These are phyloP conservation scores for Talaromyces sp. DNA, from an alignment of 2,329 filamentous ascomycete species.

Conservation along the genomic window DNA sequence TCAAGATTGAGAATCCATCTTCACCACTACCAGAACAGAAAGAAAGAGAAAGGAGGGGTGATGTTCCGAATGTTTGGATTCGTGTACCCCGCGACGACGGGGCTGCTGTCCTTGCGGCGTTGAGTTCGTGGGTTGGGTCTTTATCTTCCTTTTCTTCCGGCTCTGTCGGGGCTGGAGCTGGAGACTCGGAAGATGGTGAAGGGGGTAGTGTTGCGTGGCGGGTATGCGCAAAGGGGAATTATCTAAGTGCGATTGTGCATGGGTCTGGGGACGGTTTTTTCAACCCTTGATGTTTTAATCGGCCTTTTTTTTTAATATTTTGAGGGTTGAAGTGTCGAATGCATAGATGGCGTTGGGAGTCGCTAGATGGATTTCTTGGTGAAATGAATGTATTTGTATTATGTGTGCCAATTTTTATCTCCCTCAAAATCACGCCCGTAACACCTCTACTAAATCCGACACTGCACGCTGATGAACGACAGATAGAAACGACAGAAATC, in stretches of 20 bases:
- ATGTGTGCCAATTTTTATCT: background rate
- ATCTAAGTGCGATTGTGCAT: slow-evolving; percentile 32
- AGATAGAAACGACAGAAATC: background rate
- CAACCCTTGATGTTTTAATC: slow-evolving; percentile 5
- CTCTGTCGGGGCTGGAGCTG: background rate
- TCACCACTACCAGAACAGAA: background rate
- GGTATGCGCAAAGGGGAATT: slow-evolving; percentile 39
- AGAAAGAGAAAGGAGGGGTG: background rate
- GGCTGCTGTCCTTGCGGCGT: slow-evolving; percentile 40
- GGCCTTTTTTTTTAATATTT: background rate
- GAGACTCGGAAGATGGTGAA: slow-evolving; percentile 15
- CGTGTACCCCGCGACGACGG: slow-evolving; percentile 46
- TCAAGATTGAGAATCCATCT: slow-evolving; percentile 33
- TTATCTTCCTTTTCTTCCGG: slow-evolving; percentile 8
- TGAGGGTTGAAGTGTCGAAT: background rate
- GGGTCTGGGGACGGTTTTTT: slow-evolving; percentile 37
- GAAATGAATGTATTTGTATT: background rate
- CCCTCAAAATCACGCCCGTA: background rate
- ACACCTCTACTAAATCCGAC: slow-evolving; percentile 9
- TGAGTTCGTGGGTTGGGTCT: slow-evolving; percentile 47
- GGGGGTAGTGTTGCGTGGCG: slow-evolving; percentile 35
- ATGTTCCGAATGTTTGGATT: slow-evolving; percentile 35
- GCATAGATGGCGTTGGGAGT: slow-evolving; percentile 2
- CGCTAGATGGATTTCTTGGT: background rate
- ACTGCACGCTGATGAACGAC: background rate